Percentiles rank a stretch among this genome's conserved stretches.
These are phyloP conservation scores for Rostrohypoxylon terebratum DNA, from an alignment of 495 filamentous ascomycete genomes.

Conservation along the genomic window DNA sequence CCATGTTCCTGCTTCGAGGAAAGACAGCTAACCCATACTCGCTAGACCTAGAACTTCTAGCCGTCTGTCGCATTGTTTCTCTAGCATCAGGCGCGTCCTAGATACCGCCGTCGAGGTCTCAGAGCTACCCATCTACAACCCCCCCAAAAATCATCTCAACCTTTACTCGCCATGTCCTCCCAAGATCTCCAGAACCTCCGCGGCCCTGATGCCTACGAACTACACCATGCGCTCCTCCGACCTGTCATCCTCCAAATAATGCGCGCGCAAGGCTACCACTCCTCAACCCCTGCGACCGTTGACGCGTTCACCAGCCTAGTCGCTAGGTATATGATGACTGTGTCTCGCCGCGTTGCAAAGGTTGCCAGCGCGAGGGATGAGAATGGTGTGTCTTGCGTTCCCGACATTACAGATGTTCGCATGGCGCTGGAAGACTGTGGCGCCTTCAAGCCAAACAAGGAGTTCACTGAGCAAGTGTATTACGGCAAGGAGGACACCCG, in stretches of 20 bases:
- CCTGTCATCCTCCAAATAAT: slow-evolving; percentile 87
- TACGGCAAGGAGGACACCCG: slow-evolving; percentile 73
- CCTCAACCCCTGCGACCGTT: slow-evolving; percentile 77
- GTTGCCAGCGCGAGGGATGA: slow-evolving; percentile 65
- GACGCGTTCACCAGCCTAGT: slow-evolving; percentile 83
- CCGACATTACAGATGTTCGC: slow-evolving; percentile 79
- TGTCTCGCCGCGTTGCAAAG: slow-evolving; percentile 70
- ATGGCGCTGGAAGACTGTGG: slow-evolving; percentile 83
- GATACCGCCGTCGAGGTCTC: not conserved
- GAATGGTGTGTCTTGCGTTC: slow-evolving; percentile 46
- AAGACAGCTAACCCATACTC: not conserved
- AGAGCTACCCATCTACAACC: not conserved
- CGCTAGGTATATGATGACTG: slow-evolving; percentile 75
- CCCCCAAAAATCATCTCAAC: not conserved
- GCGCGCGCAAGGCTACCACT: slow-evolving; percentile 85
- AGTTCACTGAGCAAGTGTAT: slow-evolving; percentile 41
- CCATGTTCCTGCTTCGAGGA: not conserved
- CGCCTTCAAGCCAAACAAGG: slow-evolving; percentile 67
- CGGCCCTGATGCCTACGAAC: slow-evolving; percentile 22
- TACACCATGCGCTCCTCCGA: slow-evolving; percentile 75
- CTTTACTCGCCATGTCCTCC: slow-evolving; percentile 11
- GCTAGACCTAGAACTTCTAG: not conserved
- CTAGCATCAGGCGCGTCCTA: not conserved
- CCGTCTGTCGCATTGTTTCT: not conserved
- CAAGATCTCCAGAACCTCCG: slow-evolving; percentile 1